Evolutionary conservation across 768 basidiomycete species (phyloP), one percentile per base, ranked within the genome.

Genomic region (Panaeolus cyanescens): DNA sequence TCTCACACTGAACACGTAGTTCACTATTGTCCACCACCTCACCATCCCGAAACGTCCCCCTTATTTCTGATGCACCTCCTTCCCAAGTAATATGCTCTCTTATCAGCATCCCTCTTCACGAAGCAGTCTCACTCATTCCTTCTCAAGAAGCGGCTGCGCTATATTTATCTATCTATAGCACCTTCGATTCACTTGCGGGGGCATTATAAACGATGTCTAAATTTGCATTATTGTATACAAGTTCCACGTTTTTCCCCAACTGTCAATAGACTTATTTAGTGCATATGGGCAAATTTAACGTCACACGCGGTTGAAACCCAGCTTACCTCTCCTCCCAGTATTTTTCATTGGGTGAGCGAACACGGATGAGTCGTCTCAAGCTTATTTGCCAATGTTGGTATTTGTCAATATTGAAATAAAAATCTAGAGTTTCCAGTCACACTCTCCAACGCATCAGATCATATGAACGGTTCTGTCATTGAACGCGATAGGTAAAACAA

Each of bases 201-300:
- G 45, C 17, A 25, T 50, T 50, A 50, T 4, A 50, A 28, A 50
- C 10, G 9, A n/a, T 50, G 25, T 50, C 45, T 50, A 50, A 50
- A 50, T 50, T 28, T 50, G 45, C 33, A 34, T 25, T 28, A 15
- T 50, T 28, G 12, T 13, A 22, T 42, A 39, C 6, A n/a, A 17
- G 22, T 50, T 50, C 45, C 45, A 50, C 45, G 45, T 50, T 50
- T 42, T 42, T 42, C 39, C 22, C 39, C 39, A 42, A 42, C 39
- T 42, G 39, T 42, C 39, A 42, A 42, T 42, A 22, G 39, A n/a
- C 19, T 20, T 42, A 42, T n/a, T n/a, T n/a, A n/a, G n/a, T n/a
- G n/a, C n/a, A n/a, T 42, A 20, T 20, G 20, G 39, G 19, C 4
- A 5, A 7, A 20, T 7, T 8, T 22, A 42, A 42, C 19, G 39